Percentiles rank a stretch among this genome's conserved stretches.
Conservation (phyloP, 176 grass and related monocot genomes). For the Pharus latifolius region DNA sequence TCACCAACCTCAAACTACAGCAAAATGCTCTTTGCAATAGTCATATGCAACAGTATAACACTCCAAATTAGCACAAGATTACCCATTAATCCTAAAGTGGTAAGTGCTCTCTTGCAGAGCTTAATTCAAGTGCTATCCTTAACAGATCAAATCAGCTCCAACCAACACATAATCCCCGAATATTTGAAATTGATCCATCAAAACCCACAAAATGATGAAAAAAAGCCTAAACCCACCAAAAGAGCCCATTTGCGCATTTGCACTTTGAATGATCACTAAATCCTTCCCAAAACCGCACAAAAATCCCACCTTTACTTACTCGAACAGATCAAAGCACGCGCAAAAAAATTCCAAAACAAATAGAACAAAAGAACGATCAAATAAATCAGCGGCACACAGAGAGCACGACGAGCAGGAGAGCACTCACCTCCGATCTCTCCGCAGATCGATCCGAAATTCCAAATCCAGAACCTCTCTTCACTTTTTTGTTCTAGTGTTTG, state of each 20-base stretch:
- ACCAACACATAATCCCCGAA: not conserved
- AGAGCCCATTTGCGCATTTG: not conserved
- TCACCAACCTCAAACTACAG: not conserved
- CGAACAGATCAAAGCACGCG: not conserved
- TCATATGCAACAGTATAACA: not conserved
- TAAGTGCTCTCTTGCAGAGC: not conserved
- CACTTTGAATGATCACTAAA: not conserved
- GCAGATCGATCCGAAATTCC: conserved; percentile 1
- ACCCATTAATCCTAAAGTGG: not conserved
- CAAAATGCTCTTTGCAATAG: not conserved
- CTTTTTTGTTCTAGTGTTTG: conserved; percentile 8
- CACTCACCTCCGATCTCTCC: conserved; percentile 36
- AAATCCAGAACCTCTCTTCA: conserved; percentile 2
- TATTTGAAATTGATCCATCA: not conserved
- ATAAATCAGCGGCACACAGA: not conserved
- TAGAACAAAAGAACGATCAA: not conserved
- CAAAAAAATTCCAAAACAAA: not conserved
- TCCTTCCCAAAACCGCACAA: not conserved
- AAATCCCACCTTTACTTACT: not conserved
- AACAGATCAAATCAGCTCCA: conserved; percentile 1
- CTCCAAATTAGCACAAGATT: not conserved
- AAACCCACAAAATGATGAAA: not conserved
- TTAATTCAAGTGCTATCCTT: not conserved
- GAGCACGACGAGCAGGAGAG: not conserved
- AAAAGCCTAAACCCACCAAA: not conserved